A percentile compares a stretch with the other conserved stretches of the same genome.
Conservation (phyloP, 805 yeast genomes). For the Metschnikowia picachoensis region DNA sequence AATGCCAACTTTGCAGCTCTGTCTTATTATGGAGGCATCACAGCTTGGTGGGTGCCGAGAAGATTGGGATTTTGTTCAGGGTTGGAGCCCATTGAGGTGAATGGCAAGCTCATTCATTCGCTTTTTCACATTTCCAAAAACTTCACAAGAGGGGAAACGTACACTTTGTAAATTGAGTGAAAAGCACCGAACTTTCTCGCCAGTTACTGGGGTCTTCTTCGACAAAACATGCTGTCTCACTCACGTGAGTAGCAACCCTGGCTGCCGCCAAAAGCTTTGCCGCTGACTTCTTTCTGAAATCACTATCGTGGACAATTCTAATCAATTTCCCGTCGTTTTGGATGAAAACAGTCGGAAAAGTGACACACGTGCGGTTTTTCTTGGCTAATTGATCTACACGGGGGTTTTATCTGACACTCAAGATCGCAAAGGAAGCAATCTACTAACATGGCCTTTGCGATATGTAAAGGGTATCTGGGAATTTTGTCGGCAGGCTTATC, state of each 20-base stretch:
- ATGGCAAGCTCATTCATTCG: slow-evolving; percentile 13
- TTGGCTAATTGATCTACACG: no score
- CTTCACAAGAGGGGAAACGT: slow-evolving; percentile 12
- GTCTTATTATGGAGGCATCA: no score
- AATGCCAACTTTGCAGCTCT: no score
- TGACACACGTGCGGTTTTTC: background rate
- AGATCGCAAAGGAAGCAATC: background rate
- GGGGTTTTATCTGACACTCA: background rate
- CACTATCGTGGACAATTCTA: slow-evolving; percentile 23
- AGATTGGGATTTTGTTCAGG: slow-evolving; percentile 12
- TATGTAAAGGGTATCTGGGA: background rate
- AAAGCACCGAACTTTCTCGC: slow-evolving; percentile 25
- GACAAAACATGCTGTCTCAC: slow-evolving; percentile 45
- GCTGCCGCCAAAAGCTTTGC: slow-evolving; percentile 54
- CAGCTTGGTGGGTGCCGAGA: slow-evolving; percentile 15
- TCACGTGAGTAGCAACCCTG: slow-evolving; percentile 58
- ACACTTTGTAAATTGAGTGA: slow-evolving; percentile 9
- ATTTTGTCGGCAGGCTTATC: no score
- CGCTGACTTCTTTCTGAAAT: slow-evolving; percentile 26
- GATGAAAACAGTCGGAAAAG: slow-evolving; percentile 1
- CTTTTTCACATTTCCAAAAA: slow-evolving; percentile 3
- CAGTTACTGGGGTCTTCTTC: slow-evolving; percentile 49
- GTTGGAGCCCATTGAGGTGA: slow-evolving; percentile 14
- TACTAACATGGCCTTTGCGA: background rate
- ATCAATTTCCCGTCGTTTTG: slow-evolving; percentile 6